Evolutionary conservation across 139 green algal genomes (phyloP).

Genomic region (Diplosphaera chodatii): DNA sequence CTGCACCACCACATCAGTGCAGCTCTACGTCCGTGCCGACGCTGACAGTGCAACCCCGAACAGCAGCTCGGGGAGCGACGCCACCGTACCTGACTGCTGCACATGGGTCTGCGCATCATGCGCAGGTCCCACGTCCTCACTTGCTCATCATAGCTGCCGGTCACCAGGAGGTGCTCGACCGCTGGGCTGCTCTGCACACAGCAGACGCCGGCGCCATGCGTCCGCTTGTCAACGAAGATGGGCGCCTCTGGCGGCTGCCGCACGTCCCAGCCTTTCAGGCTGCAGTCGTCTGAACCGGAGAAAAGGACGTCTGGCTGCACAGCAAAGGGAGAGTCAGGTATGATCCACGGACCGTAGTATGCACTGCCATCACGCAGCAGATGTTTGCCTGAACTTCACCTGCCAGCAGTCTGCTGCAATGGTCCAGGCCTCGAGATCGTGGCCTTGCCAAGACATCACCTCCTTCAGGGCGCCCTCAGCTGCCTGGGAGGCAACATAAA

Average conservation of each 20-base stretch:
- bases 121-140: constrained; percentile 76
- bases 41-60: too few relatives aligned
- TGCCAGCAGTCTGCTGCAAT: constrained; percentile 10
- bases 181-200: constrained; percentile 52
- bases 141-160: constrained; percentile 83
- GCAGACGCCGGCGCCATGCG: constrained; percentile 77
- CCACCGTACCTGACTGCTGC: neutral
- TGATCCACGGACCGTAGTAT: too few relatives aligned
- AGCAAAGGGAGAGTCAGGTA: too few relatives aligned
- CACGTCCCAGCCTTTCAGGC: constrained; percentile 14
- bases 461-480: neutral
- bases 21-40: too few relatives aligned
- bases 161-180: constrained; percentile 51
- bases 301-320: constrained; percentile 6
- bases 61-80: too few relatives aligned
- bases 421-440: constrained; percentile 15
- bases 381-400: too few relatives aligned
- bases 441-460: constrained; percentile 1
- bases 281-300: constrained; percentile 14
- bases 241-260: neutral
- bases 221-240: constrained; percentile 13
- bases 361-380: too few relatives aligned
- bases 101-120: neutral
- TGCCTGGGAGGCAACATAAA: neutral
- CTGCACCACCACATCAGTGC: constrained; percentile 26